phyloP scores from a whole-genome alignment of 2,329 filamentous ascomycete genomes.

The Colletotrichum sojae region DNA sequence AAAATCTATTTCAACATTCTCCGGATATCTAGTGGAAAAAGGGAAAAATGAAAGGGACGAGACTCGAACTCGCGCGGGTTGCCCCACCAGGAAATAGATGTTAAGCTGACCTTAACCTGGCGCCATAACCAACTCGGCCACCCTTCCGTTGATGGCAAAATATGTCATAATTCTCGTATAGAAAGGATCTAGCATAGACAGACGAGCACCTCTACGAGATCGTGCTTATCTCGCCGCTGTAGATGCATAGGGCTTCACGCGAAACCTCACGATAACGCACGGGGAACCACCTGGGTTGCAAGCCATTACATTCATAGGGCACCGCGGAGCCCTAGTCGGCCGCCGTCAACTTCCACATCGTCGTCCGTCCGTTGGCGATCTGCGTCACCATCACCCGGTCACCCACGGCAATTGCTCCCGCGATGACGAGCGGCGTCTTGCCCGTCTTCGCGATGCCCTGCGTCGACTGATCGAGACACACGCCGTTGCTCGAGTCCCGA shows the following conservation, averaged over 20 bases:
- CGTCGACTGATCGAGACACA: conserved; percentile 37
- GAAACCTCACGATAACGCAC: background rate
- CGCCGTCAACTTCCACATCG: conserved; percentile 33
- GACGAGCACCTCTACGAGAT: background rate
- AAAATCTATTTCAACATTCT: background rate
- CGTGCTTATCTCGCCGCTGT: background rate
- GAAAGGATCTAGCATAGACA: background rate
- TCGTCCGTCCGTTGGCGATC: conserved; percentile 26
- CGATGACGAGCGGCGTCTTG: conserved; percentile 28
- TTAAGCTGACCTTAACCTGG: conserved; percentile 41
- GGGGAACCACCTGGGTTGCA: background rate
- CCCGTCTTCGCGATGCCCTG: conserved; percentile 34
- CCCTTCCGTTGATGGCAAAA: conserved; percentile 16
- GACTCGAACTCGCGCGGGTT: conserved; percentile 42
- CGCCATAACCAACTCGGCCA: conserved; percentile 42
- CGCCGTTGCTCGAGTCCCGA: conserved; percentile 24
- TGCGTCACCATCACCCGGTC: conserved; percentile 32
- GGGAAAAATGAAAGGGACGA: conserved; percentile 31
- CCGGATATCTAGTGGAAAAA: background rate
- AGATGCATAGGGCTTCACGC: conserved; percentile 1
- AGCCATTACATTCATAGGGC: conserved; percentile 1
- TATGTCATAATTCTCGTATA: rapidly evolving
- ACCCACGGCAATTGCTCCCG: conserved; percentile 12
- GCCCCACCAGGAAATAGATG: conserved; percentile 40
- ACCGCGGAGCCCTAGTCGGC: background rate